Conservation (phyloP, 1,284 basidiomycete genomes). For the Rhodotorula sp. region DNA sequence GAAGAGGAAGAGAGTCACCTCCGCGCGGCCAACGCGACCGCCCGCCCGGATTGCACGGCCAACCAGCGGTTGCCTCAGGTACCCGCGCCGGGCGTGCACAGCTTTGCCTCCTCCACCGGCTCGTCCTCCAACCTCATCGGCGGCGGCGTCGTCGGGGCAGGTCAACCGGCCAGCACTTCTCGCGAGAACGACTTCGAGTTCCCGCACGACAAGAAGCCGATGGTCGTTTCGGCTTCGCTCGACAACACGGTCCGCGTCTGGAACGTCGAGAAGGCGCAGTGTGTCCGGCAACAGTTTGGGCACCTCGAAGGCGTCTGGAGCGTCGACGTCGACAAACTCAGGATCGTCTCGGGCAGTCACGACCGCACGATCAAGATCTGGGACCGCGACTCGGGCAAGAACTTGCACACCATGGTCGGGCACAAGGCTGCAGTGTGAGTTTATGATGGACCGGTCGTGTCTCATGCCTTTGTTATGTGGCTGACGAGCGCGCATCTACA, state of each 20-base stretch:
- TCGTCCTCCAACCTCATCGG: neutral
- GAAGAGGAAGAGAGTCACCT: slow-evolving; percentile 4
- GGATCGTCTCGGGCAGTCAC: slow-evolving; percentile 88
- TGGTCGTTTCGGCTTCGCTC: slow-evolving; percentile 84
- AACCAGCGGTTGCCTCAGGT: neutral
- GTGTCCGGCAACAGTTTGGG: slow-evolving; percentile 84
- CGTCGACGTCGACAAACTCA: slow-evolving; percentile 85
- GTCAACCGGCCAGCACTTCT: neutral
- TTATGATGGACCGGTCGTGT: no score
- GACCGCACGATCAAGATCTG: slow-evolving; percentile 93
- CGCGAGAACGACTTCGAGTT: slow-evolving; percentile 32
- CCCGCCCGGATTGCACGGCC: slow-evolving; percentile 5
- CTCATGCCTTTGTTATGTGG: no score
- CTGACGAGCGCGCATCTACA: slow-evolving; percentile 46
- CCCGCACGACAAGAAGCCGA: slow-evolving; percentile 55
- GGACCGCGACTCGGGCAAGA: slow-evolving; percentile 85
- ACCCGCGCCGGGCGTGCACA: neutral
- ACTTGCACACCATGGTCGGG: slow-evolving; percentile 86
- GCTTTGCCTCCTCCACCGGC: neutral
- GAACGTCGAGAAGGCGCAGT: slow-evolving; percentile 86
- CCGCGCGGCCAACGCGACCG: neutral
- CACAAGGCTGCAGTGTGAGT: slow-evolving; percentile 72
- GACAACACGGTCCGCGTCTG: slow-evolving; percentile 97
- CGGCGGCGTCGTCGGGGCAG: neutral
- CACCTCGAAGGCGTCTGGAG: slow-evolving; percentile 87